phyloP scores from a whole-genome alignment of 73 alveolate species.

The Stentor coeruleus region DNA sequence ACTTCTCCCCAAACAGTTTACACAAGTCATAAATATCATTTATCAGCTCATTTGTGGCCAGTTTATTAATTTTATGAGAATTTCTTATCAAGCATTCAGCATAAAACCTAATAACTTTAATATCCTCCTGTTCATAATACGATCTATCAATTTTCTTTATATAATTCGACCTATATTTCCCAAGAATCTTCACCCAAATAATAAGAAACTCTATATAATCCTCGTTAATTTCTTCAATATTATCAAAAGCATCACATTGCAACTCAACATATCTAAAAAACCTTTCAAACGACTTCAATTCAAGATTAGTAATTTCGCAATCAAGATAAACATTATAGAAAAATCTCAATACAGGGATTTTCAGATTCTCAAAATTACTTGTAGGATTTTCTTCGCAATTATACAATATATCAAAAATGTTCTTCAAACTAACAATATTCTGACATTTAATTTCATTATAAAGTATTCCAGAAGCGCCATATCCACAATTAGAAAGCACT shows the following conservation, averaged over 20 bases:
- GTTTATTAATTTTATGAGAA: not conserved
- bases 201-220: not conserved
- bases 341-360: not conserved
- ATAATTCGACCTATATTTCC: too few relatives aligned
- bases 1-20: not conserved
- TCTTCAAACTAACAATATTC: constrained; percentile 32
- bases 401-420: constrained; percentile 34
- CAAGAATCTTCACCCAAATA: not conserved
- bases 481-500: constrained; percentile 36
- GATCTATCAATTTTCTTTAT: not conserved
- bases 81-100: not conserved
- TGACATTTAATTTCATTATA: constrained; percentile 46
- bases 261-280: too few relatives aligned
- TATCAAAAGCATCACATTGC: not conserved
- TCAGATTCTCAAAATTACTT: not conserved
- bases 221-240: not conserved
- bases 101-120: not conserved
- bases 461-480: constrained; percentile 49
- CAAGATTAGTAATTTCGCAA: not conserved
- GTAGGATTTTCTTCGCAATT: not conserved
- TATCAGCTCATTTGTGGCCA: not conserved
- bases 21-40: not conserved
- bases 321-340: constrained; percentile 20
- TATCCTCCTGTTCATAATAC: not conserved
- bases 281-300: too few relatives aligned